phyloP scores from a whole-genome alignment of 192 early-diverging fungal genomes.

The Coemansia sp. region DNA sequence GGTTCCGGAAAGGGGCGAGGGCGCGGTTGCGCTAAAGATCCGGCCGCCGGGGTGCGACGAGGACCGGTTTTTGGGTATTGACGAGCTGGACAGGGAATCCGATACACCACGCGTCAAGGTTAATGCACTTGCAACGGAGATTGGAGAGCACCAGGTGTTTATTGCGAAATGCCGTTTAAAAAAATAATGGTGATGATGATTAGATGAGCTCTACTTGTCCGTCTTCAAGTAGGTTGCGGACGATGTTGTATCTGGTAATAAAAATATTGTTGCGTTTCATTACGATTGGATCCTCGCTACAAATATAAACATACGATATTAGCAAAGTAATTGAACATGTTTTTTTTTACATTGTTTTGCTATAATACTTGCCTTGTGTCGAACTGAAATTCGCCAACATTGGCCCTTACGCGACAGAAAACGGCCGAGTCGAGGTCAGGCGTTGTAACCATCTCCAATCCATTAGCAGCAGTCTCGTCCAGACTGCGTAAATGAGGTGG shows the following conservation, averaged over 20 bases:
- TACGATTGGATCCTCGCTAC: constrained; percentile 48
- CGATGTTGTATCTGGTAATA: constrained; percentile 49
- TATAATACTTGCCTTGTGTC: constrained; percentile 21
- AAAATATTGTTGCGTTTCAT: constrained; percentile 51
- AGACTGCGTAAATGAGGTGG: constrained; percentile 39
- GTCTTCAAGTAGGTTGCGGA: constrained; percentile 40
- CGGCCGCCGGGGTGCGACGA: constrained; percentile 7
- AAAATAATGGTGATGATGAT: background rate
- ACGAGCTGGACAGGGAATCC: background rate
- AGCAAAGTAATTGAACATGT: background rate
- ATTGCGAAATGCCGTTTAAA: constrained; percentile 4
- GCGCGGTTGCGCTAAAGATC: constrained; percentile 33
- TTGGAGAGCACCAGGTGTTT: constrained; percentile 4
- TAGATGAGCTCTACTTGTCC: constrained; percentile 49
- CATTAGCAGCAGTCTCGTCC: constrained; percentile 30
- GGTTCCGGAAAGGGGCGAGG: constrained; percentile 26
- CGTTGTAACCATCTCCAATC: constrained; percentile 40
- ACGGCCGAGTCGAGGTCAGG: constrained; percentile 45
- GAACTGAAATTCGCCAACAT: constrained; percentile 51
- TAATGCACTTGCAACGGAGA: background rate
- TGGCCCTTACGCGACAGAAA: constrained; percentile 43
- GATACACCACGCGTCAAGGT: background rate
- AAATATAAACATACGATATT: background rate
- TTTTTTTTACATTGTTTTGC: background rate
- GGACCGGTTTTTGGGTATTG: constrained; percentile 13